These are phyloP conservation scores for Cyathus striatus DNA, from an alignment of 768 basidiomycete species.

Conservation along the genomic window DNA sequence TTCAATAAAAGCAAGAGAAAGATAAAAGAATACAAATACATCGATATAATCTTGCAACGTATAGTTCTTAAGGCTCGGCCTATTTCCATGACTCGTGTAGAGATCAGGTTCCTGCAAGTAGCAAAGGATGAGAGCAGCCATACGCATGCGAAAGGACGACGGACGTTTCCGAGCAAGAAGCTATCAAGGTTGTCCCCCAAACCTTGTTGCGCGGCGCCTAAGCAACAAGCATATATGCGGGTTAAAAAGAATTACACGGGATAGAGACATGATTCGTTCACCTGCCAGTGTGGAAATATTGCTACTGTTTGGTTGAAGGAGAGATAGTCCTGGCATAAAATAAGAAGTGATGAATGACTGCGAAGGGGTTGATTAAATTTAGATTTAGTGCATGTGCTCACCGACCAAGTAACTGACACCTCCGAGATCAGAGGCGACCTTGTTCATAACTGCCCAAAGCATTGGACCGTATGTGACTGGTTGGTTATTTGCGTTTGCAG, in stretches of 20 bases:
- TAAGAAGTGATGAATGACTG: no score
- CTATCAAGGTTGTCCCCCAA: constrained; percentile 38
- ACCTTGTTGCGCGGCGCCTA: constrained; percentile 26
- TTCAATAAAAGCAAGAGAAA: constrained; percentile 1
- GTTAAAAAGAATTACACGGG: constrained; percentile 1
- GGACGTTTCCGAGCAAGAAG: constrained; percentile 44
- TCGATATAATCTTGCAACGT: constrained; percentile 39
- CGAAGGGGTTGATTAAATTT: no score
- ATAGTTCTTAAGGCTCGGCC: constrained; percentile 40
- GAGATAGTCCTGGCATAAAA: constrained; percentile 30
- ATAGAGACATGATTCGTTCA: constrained; percentile 5
- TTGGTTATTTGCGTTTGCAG: constrained; percentile 37
- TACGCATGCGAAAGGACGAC: constrained; percentile 3
- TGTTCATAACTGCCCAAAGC: constrained; percentile 41
- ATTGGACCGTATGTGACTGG: constrained; percentile 42
- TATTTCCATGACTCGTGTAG: constrained; percentile 36
- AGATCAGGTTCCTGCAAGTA: constrained; percentile 53
- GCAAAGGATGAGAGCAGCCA: neutral
- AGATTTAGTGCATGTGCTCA: constrained; percentile 2
- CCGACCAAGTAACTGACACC: constrained; percentile 28
- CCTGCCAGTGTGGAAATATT: constrained; percentile 24
- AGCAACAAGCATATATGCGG: constrained; percentile 3
- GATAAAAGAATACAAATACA: constrained; percentile 18
- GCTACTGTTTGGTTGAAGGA: constrained; percentile 31
- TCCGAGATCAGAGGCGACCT: constrained; percentile 22